A percentile compares a stretch with the other conserved stretches of the same genome.
These are phyloP conservation scores for Rubus idaeus DNA, from an alignment of 306 rosid species.

Conservation along the genomic window DNA sequence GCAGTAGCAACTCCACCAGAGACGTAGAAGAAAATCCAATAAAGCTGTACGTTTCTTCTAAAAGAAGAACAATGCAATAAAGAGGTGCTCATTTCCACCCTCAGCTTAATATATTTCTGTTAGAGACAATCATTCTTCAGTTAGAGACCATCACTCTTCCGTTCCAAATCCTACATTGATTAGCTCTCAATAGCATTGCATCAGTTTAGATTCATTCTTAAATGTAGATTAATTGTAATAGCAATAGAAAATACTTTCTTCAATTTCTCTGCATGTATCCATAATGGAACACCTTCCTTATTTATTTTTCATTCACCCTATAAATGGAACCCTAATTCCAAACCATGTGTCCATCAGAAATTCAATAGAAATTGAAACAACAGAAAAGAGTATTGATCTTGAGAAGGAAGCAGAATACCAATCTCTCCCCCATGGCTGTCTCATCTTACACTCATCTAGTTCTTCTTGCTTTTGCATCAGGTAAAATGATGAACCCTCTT, in stretches of 20 bases:
- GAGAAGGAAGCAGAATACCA: neutral
- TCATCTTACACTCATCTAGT: neutral
- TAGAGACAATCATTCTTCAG: no score
- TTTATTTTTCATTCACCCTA: neutral
- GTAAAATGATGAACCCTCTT: neutral
- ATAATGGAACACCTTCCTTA: conserved; percentile 1
- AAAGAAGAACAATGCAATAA: no score
- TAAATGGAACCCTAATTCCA: neutral
- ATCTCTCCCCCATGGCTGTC: neutral
- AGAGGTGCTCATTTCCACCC: neutral
- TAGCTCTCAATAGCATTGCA: no score
- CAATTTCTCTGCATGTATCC: neutral
- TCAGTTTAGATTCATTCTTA: no score
- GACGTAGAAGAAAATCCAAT: neutral
- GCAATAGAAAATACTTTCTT: no score
- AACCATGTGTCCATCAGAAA: neutral
- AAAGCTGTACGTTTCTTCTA: neutral
- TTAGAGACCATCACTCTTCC: no score
- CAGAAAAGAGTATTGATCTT: no score
- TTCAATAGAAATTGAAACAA: neutral
- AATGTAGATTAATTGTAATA: no score
- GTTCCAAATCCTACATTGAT: no score
- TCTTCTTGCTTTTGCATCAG: neutral
- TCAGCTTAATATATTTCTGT: no score
- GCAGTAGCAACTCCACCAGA: no score